A percentile compares a stretch with the other conserved stretches of the same genome.
Conservation (phyloP, 2,329 filamentous ascomycete genomes). For the Xylaria multiplex region DNA sequence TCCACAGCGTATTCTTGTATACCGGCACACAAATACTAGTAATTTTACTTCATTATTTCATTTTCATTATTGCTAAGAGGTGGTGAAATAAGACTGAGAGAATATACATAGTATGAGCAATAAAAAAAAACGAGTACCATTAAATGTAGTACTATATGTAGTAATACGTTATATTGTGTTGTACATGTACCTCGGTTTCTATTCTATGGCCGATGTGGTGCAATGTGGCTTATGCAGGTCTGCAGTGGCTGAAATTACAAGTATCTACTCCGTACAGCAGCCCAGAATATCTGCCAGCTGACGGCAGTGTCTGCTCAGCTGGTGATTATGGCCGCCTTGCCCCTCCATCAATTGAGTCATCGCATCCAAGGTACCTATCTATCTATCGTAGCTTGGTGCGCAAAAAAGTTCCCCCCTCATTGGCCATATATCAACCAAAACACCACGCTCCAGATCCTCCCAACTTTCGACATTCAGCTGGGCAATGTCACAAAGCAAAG, state of each 20-base stretch:
- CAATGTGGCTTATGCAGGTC: neutral
- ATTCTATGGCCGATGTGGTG: too few species aligned
- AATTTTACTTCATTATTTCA: too few species aligned
- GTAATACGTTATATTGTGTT: too few species aligned
- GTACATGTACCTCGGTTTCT: too few species aligned
- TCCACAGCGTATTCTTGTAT: too few species aligned
- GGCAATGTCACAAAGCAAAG: constrained; percentile 47
- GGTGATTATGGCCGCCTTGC: constrained; percentile 1
- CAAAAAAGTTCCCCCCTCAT: constrained; percentile 19
- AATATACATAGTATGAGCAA: too few species aligned
- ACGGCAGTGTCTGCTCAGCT: neutral
- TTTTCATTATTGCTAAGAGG: too few species aligned
- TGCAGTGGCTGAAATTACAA: neutral
- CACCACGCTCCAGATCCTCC: neutral
- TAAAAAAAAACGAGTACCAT: too few species aligned
- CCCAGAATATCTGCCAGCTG: neutral
- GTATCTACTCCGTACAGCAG: too few species aligned
- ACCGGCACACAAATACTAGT: too few species aligned
- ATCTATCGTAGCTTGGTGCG: neutral
- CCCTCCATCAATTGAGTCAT: constrained; percentile 37
- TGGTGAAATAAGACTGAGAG: too few species aligned
- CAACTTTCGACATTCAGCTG: neutral
- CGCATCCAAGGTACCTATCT: neutral
- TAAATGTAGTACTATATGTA: too few species aligned
- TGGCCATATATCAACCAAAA: neutral